Base-by-base conservation (phyloP, 83 land plant genomes). In the Diphasiastrum complanatum region DNA sequence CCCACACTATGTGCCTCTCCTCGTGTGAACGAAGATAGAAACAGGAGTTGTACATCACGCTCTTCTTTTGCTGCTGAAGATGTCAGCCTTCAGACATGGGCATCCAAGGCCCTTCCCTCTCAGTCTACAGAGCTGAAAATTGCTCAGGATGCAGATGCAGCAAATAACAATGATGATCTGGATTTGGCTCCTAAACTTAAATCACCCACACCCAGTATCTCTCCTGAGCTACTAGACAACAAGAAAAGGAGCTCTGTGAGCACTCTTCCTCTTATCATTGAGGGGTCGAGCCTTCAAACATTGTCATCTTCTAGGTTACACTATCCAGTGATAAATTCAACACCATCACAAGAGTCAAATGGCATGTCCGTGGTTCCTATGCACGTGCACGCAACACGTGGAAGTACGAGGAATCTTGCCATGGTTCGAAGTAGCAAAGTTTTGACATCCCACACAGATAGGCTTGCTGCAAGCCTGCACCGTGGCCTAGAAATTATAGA, bases 401-500 rank as follows among this genome's bases (percentile, higher is more conserved):
- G n/a, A n/a, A n/a, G n/a, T n/a, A n/a, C n/a, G 51, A 75, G 58
- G 43, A 46, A 49, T 33, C 60, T 51, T 31, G 4, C 51, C 11
- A 23, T 20, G 3, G 37, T 83, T 37, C 69, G 29, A 29, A 82
- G 80, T 40, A 66, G 67, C 35, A 80, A 49, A 25, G 52, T 34
- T 23, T 51, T 37, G 18, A 23, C 62, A 46, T 47, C 64, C 24
- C 62, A 85, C 55, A 73, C 83, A 48, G 80, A 83, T 40, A 56
- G 75, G 19, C 60, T 90, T 55, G 91, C 81, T 35, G 86, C 82
- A 26, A 83, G 91, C 63, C 83, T 90, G 26, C 75, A 78, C 31
- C 81, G 70, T 45, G 97, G 91, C n/a, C 88, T 90, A 45, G 79
- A 90, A 60, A 74, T 83, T 45, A 61, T 83, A 43, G 85, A 76